Conservation (phyloP, 2,329 filamentous ascomycete species). For the Paraphaeosphaeria sporulosa region DNA sequence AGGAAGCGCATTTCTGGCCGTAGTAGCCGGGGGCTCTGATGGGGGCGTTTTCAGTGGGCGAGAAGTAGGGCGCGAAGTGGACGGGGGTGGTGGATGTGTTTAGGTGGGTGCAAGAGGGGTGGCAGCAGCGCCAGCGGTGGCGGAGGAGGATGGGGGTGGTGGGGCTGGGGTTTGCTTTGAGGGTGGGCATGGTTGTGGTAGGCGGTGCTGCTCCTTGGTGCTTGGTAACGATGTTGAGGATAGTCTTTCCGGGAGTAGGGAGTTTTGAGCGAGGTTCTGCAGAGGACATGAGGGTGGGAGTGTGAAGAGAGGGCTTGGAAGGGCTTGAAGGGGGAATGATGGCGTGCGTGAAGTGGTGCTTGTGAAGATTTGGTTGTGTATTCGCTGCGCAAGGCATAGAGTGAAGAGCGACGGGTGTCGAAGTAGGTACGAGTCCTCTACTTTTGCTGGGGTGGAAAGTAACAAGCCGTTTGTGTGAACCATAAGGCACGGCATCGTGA, state of each 20-base stretch:
- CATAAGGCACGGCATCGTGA: too few relatives aligned
- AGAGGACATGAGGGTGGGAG: too few relatives aligned
- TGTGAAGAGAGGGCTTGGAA: neutral
- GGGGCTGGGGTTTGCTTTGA: neutral
- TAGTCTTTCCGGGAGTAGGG: neutral
- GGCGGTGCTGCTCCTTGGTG: too few relatives aligned
- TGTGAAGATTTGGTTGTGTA: neutral
- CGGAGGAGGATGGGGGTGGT: neutral
- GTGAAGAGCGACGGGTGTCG: neutral
- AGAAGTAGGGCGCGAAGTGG: conserved; percentile 4
- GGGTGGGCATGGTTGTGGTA: neutral
- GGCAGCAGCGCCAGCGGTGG: conserved; percentile 11
- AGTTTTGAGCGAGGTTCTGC: neutral
- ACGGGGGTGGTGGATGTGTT: neutral
- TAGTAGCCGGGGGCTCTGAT: neutral
- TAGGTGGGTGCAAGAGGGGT: neutral
- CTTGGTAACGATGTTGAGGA: neutral
- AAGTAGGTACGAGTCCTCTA: neutral
- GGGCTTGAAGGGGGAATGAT: neutral
- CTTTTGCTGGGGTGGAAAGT: neutral
- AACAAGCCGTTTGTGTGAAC: too few relatives aligned
- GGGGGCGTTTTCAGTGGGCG: neutral
- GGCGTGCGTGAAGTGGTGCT: neutral
- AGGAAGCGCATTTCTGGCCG: neutral
- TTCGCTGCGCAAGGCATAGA: neutral